These are phyloP conservation scores for Aspergillus bombycis DNA, from an alignment of 2,329 filamentous ascomycete species.

Conservation along the genomic window DNA sequence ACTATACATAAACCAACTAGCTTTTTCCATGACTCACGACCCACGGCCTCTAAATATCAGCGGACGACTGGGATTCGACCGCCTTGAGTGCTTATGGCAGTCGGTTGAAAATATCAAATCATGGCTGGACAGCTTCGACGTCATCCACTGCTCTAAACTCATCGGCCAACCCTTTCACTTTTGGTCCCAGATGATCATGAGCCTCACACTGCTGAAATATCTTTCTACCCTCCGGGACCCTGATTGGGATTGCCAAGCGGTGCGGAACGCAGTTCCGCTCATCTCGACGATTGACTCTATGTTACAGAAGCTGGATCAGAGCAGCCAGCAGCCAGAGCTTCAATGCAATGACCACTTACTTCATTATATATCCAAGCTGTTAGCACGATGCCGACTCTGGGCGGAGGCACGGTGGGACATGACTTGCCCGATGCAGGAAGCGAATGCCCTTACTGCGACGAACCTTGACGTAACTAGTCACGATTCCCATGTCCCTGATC, in stretches of 20 bases:
- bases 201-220: conserved; percentile 40
- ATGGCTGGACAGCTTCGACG: conserved; percentile 38
- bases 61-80: conserved; percentile 31
- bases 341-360: conserved; percentile 34
- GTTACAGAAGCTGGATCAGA: conserved; percentile 30
- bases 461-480: conserved; percentile 10
- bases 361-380: conserved; percentile 28
- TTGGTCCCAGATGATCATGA: conserved; percentile 43
- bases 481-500: conserved; percentile 22
- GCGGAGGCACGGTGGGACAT: conserved; percentile 22
- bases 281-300: conserved; percentile 35
- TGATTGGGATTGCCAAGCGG: conserved; percentile 42
- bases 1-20: conserved; percentile 33
- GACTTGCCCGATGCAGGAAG: conserved; percentile 11
- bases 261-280: conserved; percentile 37
- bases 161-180: conserved; percentile 40
- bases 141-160: conserved; percentile 27
- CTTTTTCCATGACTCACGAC: conserved; percentile 28
- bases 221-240: conserved; percentile 42
- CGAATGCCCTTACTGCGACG: no score
- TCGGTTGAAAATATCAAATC: conserved; percentile 38
- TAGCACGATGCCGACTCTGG: conserved; percentile 27
- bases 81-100: conserved; percentile 38
- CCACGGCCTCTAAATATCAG: conserved; percentile 12
- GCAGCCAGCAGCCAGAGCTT: conserved; percentile 31